Evolutionary conservation across 1,139 yeast species (phyloP).

Genomic region (Scheffersomyces illinoinensis): DNA sequence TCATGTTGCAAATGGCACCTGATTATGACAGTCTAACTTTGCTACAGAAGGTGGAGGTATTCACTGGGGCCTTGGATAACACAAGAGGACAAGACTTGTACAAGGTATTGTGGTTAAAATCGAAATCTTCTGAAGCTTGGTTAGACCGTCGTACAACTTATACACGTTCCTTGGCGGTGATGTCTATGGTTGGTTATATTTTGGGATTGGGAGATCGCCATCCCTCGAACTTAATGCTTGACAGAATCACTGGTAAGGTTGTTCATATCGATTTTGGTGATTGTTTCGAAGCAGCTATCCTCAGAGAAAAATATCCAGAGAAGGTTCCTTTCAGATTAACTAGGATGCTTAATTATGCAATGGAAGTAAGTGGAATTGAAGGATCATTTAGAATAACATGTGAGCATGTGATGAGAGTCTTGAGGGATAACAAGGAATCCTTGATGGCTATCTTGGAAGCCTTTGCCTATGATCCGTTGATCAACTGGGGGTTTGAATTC

Average conservation of each 20-base stretch:
- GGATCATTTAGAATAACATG: slow-evolving; percentile 96
- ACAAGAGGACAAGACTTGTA: slow-evolving; percentile 96
- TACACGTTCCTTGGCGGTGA: slow-evolving; percentile 92
- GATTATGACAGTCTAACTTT: slow-evolving; percentile 89
- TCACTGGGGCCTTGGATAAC: slow-evolving; percentile 92
- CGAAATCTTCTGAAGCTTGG: slow-evolving; percentile 97
- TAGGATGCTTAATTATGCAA: slow-evolving; percentile 95
- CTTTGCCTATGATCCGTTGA: slow-evolving; percentile 97
- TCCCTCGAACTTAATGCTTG: slow-evolving; percentile 95
- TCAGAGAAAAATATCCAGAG: slow-evolving; percentile 96
- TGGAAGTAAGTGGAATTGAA: slow-evolving; percentile 99
- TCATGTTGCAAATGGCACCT: slow-evolving; percentile 98
- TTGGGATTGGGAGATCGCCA: slow-evolving; percentile 97
- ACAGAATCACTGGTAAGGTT: slow-evolving; percentile 90
- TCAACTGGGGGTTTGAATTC: slow-evolving; percentile 97
- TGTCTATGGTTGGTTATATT: slow-evolving; percentile 98
- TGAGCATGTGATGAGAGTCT: slow-evolving; percentile 94
- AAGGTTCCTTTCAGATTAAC: slow-evolving; percentile 97
- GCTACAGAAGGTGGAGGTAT: slow-evolving; percentile 92
- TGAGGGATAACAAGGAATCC: slow-evolving; percentile 92
- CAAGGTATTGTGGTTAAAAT: slow-evolving; percentile 93
- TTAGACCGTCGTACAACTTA: slow-evolving; percentile 94
- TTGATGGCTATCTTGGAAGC: slow-evolving; percentile 98
- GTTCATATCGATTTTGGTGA: slow-evolving; percentile 98
- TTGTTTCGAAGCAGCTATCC: slow-evolving; percentile 96